Evolutionary conservation across 108 stramenopile genomes (phyloP).

Genomic region (Schizochytrium sp.): DNA sequence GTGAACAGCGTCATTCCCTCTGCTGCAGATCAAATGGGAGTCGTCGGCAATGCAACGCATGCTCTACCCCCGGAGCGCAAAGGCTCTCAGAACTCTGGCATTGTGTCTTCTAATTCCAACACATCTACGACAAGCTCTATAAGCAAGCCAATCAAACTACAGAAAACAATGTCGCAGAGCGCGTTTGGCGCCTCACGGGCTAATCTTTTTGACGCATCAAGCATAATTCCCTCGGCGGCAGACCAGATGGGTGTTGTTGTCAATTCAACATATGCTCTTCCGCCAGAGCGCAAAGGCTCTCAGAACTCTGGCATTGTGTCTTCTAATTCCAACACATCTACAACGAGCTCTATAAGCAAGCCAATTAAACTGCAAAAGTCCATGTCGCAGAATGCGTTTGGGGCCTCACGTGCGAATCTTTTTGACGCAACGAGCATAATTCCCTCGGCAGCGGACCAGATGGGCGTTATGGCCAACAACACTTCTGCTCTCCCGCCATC

Average conservation of each 20-base stretch:
- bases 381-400: neutral
- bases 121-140: neutral
- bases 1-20: neutral
- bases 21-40: neutral
- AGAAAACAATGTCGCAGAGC: neutral
- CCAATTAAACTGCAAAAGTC: neutral
- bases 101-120: neutral
- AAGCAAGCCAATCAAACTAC: neutral
- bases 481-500: neutral
- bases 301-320: neutral
- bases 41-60: neutral
- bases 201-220: neutral
- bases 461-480: neutral
- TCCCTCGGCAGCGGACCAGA: neutral
- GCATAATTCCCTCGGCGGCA: neutral
- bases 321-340: neutral
- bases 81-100: too few relatives aligned
- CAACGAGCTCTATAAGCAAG: neutral
- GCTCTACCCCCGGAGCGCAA: neutral
- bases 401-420: neutral
- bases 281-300: neutral
- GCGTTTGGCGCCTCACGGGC: neutral
- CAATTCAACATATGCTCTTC: neutral
- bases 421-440: neutral
- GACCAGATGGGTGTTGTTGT: neutral